phyloP scores from a whole-genome alignment of 2,329 filamentous ascomycete genomes.

The Camillea tinctor region DNA sequence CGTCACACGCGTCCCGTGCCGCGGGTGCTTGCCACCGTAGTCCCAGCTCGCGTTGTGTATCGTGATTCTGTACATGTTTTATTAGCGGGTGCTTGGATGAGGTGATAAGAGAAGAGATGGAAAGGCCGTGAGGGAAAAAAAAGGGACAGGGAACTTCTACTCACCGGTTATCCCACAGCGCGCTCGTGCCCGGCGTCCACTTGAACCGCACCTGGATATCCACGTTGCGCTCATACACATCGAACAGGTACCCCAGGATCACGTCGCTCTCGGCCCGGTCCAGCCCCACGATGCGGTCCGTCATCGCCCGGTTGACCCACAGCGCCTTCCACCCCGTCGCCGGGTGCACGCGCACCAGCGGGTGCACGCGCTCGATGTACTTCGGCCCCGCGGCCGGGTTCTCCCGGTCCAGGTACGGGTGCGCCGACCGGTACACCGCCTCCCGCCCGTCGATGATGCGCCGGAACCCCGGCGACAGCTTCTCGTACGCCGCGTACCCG shows the following conservation, averaged over 20 bases:
- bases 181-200: constrained; percentile 67
- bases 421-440: constrained; percentile 65
- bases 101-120: not conserved
- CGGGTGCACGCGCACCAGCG: constrained; percentile 68
- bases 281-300: constrained; percentile 64
- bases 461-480: constrained; percentile 68
- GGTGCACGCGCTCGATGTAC: constrained; percentile 65
- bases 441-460: constrained; percentile 66
- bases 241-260: constrained; percentile 64
- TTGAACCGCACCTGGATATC: constrained; percentile 72
- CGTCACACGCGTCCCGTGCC: constrained; percentile 72
- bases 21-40: constrained; percentile 63
- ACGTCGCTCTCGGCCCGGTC: constrained; percentile 68
- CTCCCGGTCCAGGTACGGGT: constrained; percentile 65
- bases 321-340: constrained; percentile 73
- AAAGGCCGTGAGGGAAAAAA: no score
- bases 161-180: constrained; percentile 69
- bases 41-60: constrained; percentile 76
- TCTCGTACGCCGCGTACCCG: constrained; percentile 71
- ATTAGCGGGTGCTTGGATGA: not conserved
- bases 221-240: constrained; percentile 67
- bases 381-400: constrained; percentile 61
- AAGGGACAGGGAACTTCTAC: constrained; percentile 13
- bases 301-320: constrained; percentile 71
- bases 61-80: constrained; percentile 55